Percentiles rank a stretch among this genome's conserved stretches.
These are phyloP conservation scores for Arthrobotrys pseudoclavata DNA, from an alignment of 2,329 filamentous ascomycete genomes.

Conservation along the genomic window DNA sequence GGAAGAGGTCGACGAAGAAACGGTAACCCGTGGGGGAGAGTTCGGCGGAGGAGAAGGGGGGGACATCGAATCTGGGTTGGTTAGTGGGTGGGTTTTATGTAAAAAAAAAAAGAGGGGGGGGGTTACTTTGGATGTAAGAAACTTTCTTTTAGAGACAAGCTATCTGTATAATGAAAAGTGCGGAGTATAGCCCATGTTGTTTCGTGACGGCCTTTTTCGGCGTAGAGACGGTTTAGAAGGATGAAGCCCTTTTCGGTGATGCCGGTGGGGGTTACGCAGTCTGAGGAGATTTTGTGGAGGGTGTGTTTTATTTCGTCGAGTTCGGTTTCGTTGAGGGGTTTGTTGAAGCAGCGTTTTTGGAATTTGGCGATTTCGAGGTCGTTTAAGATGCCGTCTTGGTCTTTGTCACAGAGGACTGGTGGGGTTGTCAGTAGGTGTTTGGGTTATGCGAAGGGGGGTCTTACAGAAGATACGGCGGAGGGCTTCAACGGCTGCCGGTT, in stretches of 20 bases:
- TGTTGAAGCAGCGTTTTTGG: constrained; percentile 85
- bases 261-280: constrained; percentile 76
- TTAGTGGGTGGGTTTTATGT: too few relatives aligned
- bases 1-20: constrained; percentile 96
- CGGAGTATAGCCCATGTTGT: constrained; percentile 98
- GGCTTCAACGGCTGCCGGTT: constrained; percentile 88
- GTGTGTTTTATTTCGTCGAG: constrained; percentile 91
- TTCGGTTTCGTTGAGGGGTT: constrained; percentile 83
- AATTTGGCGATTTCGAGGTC: constrained; percentile 93
- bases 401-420: constrained; percentile 82
- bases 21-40: constrained; percentile 93
- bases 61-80: constrained; percentile 94
- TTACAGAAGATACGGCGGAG: constrained; percentile 88
- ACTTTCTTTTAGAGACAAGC: constrained; percentile 87
- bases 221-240: constrained; percentile 93
- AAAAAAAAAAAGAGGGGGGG: too few relatives aligned
- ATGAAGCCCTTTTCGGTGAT: constrained; percentile 88
- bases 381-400: constrained; percentile 92
- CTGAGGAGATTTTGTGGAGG: constrained; percentile 78
- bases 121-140: constrained; percentile 95
- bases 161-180: constrained; percentile 96
- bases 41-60: constrained; percentile 91
- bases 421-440: not conserved
- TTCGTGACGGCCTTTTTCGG: constrained; percentile 96
- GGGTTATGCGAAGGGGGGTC: not conserved